Conservation (phyloP, 78 protist species). For the Thecamonas trahens region DNA sequence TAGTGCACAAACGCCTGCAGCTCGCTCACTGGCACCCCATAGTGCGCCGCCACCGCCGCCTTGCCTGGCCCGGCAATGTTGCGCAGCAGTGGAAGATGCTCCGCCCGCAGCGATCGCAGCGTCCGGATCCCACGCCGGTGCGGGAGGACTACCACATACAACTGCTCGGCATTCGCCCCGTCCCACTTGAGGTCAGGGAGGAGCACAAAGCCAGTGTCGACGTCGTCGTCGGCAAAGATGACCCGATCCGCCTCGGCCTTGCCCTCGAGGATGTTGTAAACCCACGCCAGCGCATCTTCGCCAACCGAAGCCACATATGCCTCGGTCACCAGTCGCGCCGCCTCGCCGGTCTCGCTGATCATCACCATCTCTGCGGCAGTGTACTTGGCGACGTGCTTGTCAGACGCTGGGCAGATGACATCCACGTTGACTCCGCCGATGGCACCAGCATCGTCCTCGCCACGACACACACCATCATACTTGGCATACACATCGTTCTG, state of each 20-base stretch:
- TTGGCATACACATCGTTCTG: too few relatives aligned
- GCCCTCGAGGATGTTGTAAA: constrained; percentile 14
- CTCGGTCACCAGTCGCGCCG: too few relatives aligned
- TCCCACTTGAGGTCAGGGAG: constrained; percentile 19
- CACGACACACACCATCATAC: too few relatives aligned
- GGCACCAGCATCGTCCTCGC: too few relatives aligned
- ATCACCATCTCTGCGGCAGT: too few relatives aligned
- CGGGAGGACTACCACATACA: background rate
- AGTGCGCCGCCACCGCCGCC: background rate
- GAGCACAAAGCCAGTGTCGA: background rate
- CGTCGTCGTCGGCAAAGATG: constrained; percentile 8
- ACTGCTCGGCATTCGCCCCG: background rate
- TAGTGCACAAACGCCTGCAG: constrained; percentile 5
- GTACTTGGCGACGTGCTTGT: too few relatives aligned
- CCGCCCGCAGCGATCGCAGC: background rate
- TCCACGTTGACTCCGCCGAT: too few relatives aligned
- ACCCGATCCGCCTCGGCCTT: constrained; percentile 6
- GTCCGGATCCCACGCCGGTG: background rate
- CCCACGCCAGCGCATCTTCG: constrained; percentile 5
- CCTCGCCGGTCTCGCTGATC: too few relatives aligned
- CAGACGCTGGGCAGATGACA: too few relatives aligned
- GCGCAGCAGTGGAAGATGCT: background rate
- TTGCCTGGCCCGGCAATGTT: background rate
- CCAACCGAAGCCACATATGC: too few relatives aligned
- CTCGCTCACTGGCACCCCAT: background rate